phyloP scores from a whole-genome alignment of 495 filamentous ascomycete genomes.

The Aspergillus ellipticus region DNA sequence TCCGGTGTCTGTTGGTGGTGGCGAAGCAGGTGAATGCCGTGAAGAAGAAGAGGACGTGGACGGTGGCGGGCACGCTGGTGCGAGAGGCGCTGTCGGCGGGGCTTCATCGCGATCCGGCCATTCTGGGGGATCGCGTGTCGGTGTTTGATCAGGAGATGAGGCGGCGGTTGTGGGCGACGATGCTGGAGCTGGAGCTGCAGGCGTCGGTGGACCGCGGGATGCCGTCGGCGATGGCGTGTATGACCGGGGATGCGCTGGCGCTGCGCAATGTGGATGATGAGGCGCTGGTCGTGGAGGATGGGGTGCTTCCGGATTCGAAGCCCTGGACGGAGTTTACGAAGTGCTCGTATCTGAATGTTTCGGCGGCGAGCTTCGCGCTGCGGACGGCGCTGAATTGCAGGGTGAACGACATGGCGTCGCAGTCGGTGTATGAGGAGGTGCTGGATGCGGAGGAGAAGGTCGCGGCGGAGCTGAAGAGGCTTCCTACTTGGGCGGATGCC shows the following conservation, averaged over 20 bases:
- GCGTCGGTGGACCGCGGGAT: conserved; percentile 51
- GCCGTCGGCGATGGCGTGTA: conserved; percentile 45
- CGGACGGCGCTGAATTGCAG: conserved; percentile 25
- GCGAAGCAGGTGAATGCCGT: conserved; percentile 47
- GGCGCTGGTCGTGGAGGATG: conserved; percentile 22
- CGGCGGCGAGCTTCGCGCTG: conserved; percentile 18
- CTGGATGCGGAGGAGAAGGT: conserved; percentile 26
- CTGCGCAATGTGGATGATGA: conserved; percentile 22
- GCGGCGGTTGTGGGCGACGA: conserved; percentile 54
- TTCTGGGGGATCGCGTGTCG: conserved; percentile 22
- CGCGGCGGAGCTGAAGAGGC: conserved; percentile 17
- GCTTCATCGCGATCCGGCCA: conserved; percentile 53
- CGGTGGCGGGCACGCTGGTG: conserved; percentile 44
- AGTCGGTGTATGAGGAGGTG: conserved; percentile 23
- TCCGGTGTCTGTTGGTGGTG: conserved; percentile 46
- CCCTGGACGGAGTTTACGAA: conserved; percentile 20
- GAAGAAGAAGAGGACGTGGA: conserved; percentile 52
- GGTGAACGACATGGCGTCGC: conserved; percentile 24
- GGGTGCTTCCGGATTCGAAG: conserved; percentile 46
- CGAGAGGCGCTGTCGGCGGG: conserved; percentile 49
- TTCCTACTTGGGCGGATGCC: conserved; percentile 18
- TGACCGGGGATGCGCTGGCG: conserved; percentile 47
- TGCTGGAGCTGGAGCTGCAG: conserved; percentile 52
- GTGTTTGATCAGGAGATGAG: conserved; percentile 49
- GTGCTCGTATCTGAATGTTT: conserved; percentile 23